Base-by-base conservation (phyloP, 139 green algal genomes). In the Chlorella sp. region DNA sequence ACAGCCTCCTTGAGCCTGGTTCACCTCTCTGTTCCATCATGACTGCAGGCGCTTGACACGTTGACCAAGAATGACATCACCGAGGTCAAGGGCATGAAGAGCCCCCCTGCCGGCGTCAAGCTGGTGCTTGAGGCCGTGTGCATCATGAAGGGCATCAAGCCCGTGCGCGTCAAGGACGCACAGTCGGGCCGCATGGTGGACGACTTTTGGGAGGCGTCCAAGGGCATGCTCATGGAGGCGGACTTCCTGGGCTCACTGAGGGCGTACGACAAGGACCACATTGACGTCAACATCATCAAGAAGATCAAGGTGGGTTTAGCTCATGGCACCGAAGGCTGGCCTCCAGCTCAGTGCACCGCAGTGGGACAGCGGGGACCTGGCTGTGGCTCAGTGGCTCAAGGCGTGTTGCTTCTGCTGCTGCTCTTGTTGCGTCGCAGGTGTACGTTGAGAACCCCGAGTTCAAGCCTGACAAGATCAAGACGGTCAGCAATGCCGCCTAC, bases 31-130 rank as follows among this genome's bases (percentile, higher is more conserved):
- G n/a, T n/a, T n/a, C n/a, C n/a, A n/a, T n/a, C n/a, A n/a, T n/a
- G n/a, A n/a, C 63, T 20, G 22, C 49, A 75, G 36, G 87, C 86
- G 32, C 82, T 95, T 2, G 77, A 94, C 75, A 95, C 88, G 31
- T 80, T 95, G 10, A 95, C 86, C 36, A 92, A 91, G 75, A 79
- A 76, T 17, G 89, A 95, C 82, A 91, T 95, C 75, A 88, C 81
- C 5, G 88, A 94, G 76, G 86, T 93, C 24, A 94, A 94, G 85
- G 85, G 82, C 70, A 91, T 93, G 88, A 94, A 94, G 79, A 91
- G 84, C 74, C 89, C 89, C n/a, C 84, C 83, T 36, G 72, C 88
- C 63, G 83, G 74, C 49, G 83, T 91, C 26, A 77, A 77, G 49
- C 62, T 88, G 2, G 85, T 94, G 51, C 82, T 94, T 65, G 89